These are phyloP conservation scores for Xylariaceae sp. DNA, from an alignment of 2,329 filamentous ascomycete genomes.

Conservation along the genomic window DNA sequence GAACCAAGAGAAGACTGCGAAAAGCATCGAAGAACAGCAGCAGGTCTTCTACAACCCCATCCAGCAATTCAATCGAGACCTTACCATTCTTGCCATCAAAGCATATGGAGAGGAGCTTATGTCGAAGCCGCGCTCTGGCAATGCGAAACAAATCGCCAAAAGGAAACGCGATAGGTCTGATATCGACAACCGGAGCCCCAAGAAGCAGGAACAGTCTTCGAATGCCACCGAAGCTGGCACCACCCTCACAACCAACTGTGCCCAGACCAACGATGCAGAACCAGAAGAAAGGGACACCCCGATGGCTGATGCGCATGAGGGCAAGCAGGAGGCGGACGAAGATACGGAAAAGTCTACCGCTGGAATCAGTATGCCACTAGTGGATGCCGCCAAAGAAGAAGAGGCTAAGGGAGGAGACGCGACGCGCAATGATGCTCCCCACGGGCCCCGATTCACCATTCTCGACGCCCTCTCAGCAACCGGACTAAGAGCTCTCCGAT, in stretches of 20 bases:
- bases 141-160: slow-evolving; percentile 49
- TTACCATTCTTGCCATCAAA: slow-evolving; percentile 91
- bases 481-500: slow-evolving; percentile 87
- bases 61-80: slow-evolving; percentile 96
- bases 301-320: slow-evolving; percentile 33
- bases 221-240: slow-evolving; percentile 17
- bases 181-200: slow-evolving; percentile 24
- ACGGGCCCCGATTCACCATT: slow-evolving; percentile 70
- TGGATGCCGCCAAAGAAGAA: slow-evolving; percentile 20
- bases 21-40: slow-evolving; percentile 64
- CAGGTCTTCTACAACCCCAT: slow-evolving; percentile 99
- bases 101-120: slow-evolving; percentile 78
- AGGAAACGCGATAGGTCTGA: slow-evolving; percentile 29
- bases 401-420: slow-evolving; percentile 20
- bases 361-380: slow-evolving; percentile 13
- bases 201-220: slow-evolving; percentile 30
- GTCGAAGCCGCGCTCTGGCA: slow-evolving; percentile 50
- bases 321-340: background rate
- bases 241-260: slow-evolving; percentile 6
- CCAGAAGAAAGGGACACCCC: slow-evolving; percentile 19
- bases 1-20: slow-evolving; percentile 39
- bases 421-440: slow-evolving; percentile 33
- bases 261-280: slow-evolving; percentile 5
- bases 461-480: slow-evolving; percentile 95
- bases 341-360: slow-evolving; percentile 4